Conservation (phyloP, 805 yeast genomes). For the Danielia reshetovae region DNA sequence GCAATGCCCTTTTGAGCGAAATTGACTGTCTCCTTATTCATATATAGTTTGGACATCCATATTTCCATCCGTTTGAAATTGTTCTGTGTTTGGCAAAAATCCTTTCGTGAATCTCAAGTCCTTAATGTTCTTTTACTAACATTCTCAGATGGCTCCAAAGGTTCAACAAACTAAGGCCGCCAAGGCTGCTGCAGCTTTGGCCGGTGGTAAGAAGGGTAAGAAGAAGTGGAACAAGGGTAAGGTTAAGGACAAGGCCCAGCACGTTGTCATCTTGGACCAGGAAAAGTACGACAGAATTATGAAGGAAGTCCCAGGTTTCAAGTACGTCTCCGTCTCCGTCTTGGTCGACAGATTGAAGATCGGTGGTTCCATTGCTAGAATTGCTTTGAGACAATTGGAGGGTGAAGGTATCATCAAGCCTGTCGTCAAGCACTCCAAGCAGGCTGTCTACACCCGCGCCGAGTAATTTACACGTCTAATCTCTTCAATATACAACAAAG, state of each 20-base stretch:
- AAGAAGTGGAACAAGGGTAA: constrained; percentile 99
- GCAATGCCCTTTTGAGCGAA: too few species aligned
- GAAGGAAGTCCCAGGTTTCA: constrained; percentile 99
- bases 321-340: constrained; percentile 96
- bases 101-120: too few species aligned
- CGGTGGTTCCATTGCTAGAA: constrained; percentile 98
- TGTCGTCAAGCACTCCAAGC: constrained; percentile 92
- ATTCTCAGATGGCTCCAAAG: constrained; percentile 84
- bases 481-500: constrained; percentile 1
- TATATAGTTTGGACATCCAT: too few species aligned
- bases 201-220: constrained; percentile 99
- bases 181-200: constrained; percentile 99
- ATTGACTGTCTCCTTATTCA: too few species aligned
- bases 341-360: constrained; percentile 98
- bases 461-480: constrained; percentile 2
- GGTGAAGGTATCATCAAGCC: constrained; percentile 92
- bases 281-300: constrained; percentile 98
- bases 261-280: constrained; percentile 95
- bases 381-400: constrained; percentile 95
- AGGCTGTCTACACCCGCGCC: constrained; percentile 91
- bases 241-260: constrained; percentile 99
- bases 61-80: too few species aligned
- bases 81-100: too few species aligned
- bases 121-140: too few species aligned
- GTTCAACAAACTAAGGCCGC: constrained; percentile 99